A percentile compares a stretch with the other conserved stretches of the same genome.
Evolutionary conservation across 2,329 filamentous ascomycete genomes (phyloP).

Genomic region (Colletotrichum lentis): DNA sequence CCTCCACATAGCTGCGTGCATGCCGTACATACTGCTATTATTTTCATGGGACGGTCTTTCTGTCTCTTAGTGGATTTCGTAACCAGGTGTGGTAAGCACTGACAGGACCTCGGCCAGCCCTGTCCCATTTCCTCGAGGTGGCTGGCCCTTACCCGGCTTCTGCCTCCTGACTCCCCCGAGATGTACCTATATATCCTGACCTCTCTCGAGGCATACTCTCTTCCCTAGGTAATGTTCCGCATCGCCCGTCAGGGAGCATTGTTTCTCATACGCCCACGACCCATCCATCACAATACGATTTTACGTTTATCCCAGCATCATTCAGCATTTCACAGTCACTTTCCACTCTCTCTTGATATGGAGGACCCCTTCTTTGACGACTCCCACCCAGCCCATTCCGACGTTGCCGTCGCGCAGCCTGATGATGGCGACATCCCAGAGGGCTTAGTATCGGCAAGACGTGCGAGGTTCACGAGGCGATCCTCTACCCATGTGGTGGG

Average conservation of each 20-base stretch:
- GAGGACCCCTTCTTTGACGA: conserved; percentile 36
- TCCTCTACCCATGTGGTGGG: neutral
- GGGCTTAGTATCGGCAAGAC: conserved; percentile 48
- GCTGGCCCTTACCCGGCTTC: conserved; percentile 7
- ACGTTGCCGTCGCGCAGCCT: conserved; percentile 22
- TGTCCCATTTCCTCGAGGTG: conserved; percentile 4
- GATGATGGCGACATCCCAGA: conserved; percentile 42
- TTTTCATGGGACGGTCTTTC: conserved; percentile 16
- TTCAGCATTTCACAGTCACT: conserved; percentile 25
- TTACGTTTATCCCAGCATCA: conserved; percentile 19
- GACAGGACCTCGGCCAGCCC: neutral
- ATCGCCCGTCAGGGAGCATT: conserved; percentile 15
- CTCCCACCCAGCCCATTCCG: conserved; percentile 30
- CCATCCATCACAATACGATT: conserved; percentile 21
- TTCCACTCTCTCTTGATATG: conserved; percentile 38
- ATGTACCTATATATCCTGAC: conserved; percentile 25
- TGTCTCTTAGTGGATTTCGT: neutral
- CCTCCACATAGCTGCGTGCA: neutral
- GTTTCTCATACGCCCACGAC: conserved; percentile 13
- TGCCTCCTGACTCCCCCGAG: neutral
- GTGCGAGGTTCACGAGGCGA: conserved; percentile 43
- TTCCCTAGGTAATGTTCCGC: conserved; percentile 29
- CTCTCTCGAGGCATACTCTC: conserved; percentile 30
- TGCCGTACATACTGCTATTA: conserved; percentile 18
- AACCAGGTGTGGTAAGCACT: neutral